Evolutionary conservation across 2,329 filamentous ascomycete genomes (phyloP), one percentile per base, ranked within the genome.

Genomic region (Clonostachys rhizophaga): DNA sequence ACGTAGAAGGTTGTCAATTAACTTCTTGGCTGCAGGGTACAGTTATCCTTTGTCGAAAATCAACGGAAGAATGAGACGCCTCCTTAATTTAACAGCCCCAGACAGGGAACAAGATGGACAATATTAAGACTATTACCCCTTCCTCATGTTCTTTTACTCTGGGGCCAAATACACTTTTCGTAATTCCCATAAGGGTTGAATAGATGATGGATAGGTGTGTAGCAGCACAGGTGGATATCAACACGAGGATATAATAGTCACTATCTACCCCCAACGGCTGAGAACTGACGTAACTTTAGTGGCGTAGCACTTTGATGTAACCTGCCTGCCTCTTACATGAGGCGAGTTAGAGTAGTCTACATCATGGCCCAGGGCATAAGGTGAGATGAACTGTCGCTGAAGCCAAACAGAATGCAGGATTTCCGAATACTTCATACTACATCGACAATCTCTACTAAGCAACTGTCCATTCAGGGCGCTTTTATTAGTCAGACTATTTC

Each of bases 41-140:
- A 63, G 42, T 65, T 64, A 47, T 64, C 60, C 61, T 61, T 34
- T 64, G 61, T 13, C 55, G 58, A 42, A 58, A 57, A 44, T 66
- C 63, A 7, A 63, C 8, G 24, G 55, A 13, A 62, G 55, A 3
- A 61, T 63, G 46, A 66, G 18, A 54, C 55, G 44, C 16, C 16
- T 55, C 60, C 60, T 46, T 63, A 59, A 46, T 64, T 63, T 24
- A 58, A 56, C 4, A 64, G 52, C 14, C 8, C 40, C 3, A 18
- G 36, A 39, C 36, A 39, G 3, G 11, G 36, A 18, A 18, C 36
- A n/a, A n/a, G 36, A 10, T 39, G 7, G 36, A 8, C 36, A 39
- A n/a, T 39, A 14, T n/a, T 11, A 6, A 39, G 3, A 39, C 4
- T 12, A 11, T n/a, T 11, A 11, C 17, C 36, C 17, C 36, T n/a